Percentiles rank a stretch among this genome's conserved stretches.
Evolutionary conservation across 2,329 filamentous ascomycete species (phyloP).

Genomic region (Fusarium pseudocircinatum): DNA sequence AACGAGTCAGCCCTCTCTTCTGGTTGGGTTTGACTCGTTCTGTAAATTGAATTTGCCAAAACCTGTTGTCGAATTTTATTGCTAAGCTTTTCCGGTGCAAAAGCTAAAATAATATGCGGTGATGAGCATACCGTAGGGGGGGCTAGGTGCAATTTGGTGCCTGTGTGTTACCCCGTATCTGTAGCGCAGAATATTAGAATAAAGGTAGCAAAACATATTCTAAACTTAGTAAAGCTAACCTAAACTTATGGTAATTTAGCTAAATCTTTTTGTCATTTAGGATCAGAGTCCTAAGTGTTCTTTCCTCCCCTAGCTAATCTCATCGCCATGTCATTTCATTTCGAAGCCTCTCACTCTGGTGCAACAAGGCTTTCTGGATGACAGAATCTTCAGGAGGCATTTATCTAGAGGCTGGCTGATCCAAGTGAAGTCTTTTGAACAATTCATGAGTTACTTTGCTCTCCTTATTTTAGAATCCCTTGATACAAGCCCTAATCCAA

Average conservation of each 20-base stretch:
- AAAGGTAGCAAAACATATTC: background rate
- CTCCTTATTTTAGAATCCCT: background rate
- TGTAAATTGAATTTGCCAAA: background rate
- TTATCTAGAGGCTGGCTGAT: background rate
- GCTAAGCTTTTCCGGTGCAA: background rate
- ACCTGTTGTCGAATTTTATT: background rate
- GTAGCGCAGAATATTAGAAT: background rate
- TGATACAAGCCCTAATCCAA: background rate
- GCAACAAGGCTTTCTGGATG: background rate
- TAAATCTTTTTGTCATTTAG: background rate
- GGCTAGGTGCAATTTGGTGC: background rate
- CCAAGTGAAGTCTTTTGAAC: background rate
- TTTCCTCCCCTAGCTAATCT: background rate
- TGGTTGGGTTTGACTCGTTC: background rate
- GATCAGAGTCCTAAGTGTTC: background rate
- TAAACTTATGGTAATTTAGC: background rate
- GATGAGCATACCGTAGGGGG: background rate
- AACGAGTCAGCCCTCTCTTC: background rate
- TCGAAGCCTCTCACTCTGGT: background rate
- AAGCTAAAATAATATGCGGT: background rate
- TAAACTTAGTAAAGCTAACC: background rate
- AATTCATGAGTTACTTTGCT: background rate
- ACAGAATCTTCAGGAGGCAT: background rate
- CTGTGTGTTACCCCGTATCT: background rate
- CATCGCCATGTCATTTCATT: background rate